Conservation (phyloP, 257 asterid species). For the Solanum phureja region DNA sequence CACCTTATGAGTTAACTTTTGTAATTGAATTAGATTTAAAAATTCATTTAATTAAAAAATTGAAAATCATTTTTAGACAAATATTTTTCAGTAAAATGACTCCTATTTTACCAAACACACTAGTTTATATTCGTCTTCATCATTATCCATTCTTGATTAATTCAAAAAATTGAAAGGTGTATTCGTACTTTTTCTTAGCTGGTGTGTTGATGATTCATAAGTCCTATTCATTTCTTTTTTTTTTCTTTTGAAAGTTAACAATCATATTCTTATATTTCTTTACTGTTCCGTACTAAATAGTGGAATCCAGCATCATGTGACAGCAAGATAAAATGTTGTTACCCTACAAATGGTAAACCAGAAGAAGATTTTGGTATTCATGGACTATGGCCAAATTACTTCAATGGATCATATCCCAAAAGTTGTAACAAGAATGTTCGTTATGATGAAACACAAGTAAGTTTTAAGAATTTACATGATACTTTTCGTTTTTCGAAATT, state of each 20-base stretch:
- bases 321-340: constrained; percentile 32
- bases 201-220: neutral
- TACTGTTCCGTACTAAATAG: constrained; percentile 1
- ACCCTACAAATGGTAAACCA: constrained; percentile 43
- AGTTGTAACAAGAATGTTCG: constrained; percentile 22
- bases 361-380: constrained; percentile 40
- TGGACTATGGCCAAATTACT: constrained; percentile 49
- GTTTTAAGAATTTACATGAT: neutral
- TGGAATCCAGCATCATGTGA: constrained; percentile 52
- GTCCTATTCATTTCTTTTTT: neutral
- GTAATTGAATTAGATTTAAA: no score
- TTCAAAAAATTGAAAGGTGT: no score
- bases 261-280: neutral
- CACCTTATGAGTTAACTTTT: no score
- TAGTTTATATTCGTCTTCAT: no score
- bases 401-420: constrained; percentile 37
- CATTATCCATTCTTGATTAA: no score
- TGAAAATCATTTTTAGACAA: no score
- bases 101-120: no score
- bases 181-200: neutral
- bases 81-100: no score
- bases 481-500: neutral
- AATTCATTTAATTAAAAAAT: no score
- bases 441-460: constrained; percentile 21
- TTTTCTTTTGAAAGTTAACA: no score